phyloP scores from a whole-genome alignment of 495 filamentous ascomycete genomes.

The Aspergillus nanangensis region DNA sequence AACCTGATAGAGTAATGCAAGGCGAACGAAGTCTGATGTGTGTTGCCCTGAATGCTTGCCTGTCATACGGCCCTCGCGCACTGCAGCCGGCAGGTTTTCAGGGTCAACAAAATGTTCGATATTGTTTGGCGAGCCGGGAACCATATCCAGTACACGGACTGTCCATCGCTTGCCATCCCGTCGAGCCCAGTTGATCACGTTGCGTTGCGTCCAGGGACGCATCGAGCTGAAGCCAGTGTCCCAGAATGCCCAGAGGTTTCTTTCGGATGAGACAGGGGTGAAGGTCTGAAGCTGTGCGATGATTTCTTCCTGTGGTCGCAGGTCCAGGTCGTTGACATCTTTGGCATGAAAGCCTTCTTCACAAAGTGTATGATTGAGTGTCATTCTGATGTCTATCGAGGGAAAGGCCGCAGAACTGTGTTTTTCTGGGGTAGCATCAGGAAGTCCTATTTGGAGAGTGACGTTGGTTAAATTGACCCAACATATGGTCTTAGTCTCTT shows the following conservation, averaged over 20 bases:
- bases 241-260: constrained; percentile 28
- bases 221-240: constrained; percentile 15
- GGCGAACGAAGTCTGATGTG: constrained; percentile 18
- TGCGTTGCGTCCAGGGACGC: constrained; percentile 20
- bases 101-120: constrained; percentile 6
- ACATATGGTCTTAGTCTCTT: too few species aligned
- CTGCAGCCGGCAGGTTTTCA: constrained; percentile 9
- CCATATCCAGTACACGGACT: constrained; percentile 20
- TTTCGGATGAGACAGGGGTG: constrained; percentile 13
- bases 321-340: too few species aligned
- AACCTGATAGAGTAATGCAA: constrained; percentile 15
- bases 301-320: too few species aligned
- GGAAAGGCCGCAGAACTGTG: too few species aligned
- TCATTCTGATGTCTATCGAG: too few species aligned
- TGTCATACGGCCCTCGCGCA: constrained; percentile 11
- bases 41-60: constrained; percentile 17
- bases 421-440: too few species aligned
- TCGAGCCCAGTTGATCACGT: constrained; percentile 20
- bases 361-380: too few species aligned
- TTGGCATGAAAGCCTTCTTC: too few species aligned
- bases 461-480: too few species aligned
- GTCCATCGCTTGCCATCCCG: constrained; percentile 15
- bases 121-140: constrained; percentile 14
- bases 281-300: not conserved
- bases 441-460: too few species aligned